Evolutionary conservation across 2,329 filamentous ascomycete species (phyloP).

Genomic region (Colletotrichum sp.): DNA sequence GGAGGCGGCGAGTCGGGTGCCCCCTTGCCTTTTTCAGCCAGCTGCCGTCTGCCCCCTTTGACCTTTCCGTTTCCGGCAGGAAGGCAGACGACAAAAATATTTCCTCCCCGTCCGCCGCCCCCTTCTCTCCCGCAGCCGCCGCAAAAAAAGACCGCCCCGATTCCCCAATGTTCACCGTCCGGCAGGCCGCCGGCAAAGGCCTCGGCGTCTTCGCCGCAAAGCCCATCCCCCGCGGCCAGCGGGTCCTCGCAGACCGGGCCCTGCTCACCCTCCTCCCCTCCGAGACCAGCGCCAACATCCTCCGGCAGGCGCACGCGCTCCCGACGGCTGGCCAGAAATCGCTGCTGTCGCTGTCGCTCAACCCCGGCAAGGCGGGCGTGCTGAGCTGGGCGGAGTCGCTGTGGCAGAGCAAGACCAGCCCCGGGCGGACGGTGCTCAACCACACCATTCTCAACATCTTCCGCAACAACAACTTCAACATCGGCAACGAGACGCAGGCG

Average conservation of each 20-base stretch:
- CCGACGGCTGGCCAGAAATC: neutral
- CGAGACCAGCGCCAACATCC: neutral
- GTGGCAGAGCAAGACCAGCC: conserved; percentile 8
- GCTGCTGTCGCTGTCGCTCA: neutral
- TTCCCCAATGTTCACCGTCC: conserved; percentile 6
- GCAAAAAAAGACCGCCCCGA: neutral
- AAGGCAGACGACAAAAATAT: neutral
- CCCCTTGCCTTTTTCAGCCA: conserved; percentile 4
- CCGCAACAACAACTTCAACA: conserved; percentile 19
- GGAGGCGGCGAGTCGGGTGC: neutral
- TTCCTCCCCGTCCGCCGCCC: neutral
- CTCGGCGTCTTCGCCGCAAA: conserved; percentile 12
- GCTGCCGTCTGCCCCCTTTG: neutral
- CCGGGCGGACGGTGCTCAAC: neutral
- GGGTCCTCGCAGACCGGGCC: conserved; percentile 13
- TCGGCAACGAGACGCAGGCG: neutral
- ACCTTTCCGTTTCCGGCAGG: neutral
- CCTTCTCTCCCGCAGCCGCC: neutral
- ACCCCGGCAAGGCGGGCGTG: conserved; percentile 2
- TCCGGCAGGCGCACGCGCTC: neutral
- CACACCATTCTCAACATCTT: conserved; percentile 19
- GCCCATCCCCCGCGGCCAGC: neutral
- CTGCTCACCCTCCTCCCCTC: conserved; percentile 9
- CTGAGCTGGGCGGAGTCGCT: conserved; percentile 14
- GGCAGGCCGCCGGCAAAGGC: conserved; percentile 13